Percentiles rank a stretch among this genome's conserved stretches.
phyloP scores from a whole-genome alignment of 2,329 filamentous ascomycete species.

The Aspergillus melleus region DNA sequence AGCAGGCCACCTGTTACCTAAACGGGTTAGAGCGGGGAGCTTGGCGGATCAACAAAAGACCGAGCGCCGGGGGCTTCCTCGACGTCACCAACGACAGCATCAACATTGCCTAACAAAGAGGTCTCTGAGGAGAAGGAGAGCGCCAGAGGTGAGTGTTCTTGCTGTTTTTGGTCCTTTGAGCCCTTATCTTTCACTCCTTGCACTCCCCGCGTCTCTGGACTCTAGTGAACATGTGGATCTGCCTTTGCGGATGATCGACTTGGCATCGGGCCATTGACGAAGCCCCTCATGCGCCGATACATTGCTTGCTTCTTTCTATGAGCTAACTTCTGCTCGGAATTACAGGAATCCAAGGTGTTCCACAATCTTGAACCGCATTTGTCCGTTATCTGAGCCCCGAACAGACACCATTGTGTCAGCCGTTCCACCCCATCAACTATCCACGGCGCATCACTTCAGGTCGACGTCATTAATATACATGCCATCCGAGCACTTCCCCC shows the following conservation, averaged over 20 bases:
- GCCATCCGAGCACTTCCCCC: neutral
- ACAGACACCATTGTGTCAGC: neutral
- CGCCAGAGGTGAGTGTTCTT: neutral
- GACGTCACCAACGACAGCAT: neutral
- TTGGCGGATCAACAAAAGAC: neutral
- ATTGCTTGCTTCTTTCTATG: neutral
- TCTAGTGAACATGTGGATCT: neutral
- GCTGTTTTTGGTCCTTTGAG: neutral
- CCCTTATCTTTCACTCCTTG: neutral
- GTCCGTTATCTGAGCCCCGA: neutral
- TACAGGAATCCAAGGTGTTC: neutral
- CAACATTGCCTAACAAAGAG: neutral
- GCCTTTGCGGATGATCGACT: conserved; percentile 9
- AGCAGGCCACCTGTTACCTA: neutral
- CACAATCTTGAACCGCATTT: neutral
- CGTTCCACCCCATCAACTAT: neutral
- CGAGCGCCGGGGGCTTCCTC: neutral
- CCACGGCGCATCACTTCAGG: conserved; percentile 7
- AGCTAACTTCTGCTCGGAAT: neutral
- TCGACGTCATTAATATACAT: conserved; percentile 36
- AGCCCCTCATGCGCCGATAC: conserved; percentile 1
- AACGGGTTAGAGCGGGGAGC: neutral
- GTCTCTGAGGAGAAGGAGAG: neutral
- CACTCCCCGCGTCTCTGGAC: neutral
- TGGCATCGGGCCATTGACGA: conserved; percentile 1